Percentiles rank a stretch among this genome's conserved stretches.
These are phyloP conservation scores for Bondarzewia mesenterica DNA, from an alignment of 1,284 basidiomycete genomes.

Conservation along the genomic window DNA sequence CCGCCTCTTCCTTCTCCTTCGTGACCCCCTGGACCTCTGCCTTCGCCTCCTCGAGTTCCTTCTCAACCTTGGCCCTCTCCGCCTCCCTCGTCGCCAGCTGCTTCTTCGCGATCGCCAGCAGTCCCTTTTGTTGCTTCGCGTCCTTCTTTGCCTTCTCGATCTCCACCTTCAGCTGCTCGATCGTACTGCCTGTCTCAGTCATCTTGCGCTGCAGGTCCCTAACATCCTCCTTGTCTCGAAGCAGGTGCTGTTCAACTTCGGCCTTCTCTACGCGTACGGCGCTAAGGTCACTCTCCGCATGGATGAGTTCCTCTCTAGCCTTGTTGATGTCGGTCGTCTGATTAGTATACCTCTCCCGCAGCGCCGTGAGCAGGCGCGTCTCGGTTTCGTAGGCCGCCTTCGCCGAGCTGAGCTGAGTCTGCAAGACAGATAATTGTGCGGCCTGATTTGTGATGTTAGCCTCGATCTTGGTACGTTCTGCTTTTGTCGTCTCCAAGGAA, in stretches of 20 bases:
- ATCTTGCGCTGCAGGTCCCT: conserved; percentile 81
- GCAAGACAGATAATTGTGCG: conserved; percentile 61
- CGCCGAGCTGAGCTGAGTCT: conserved; percentile 68
- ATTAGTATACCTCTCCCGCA: conserved; percentile 66
- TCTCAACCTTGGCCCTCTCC: conserved; percentile 63
- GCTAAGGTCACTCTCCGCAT: conserved; percentile 87
- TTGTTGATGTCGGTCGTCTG: conserved; percentile 76
- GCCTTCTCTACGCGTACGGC: conserved; percentile 85
- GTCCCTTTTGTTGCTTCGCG: conserved; percentile 91
- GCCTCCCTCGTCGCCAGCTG: conserved; percentile 83
- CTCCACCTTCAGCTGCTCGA: conserved; percentile 62
- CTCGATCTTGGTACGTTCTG: conserved; percentile 52
- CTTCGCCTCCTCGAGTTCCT: conserved; percentile 63
- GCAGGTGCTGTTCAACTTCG: conserved; percentile 82
- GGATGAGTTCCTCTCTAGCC: conserved; percentile 76
- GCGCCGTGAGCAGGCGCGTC: conserved; percentile 61
- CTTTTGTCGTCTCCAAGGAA: conserved; percentile 53
- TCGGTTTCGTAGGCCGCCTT: conserved; percentile 85
- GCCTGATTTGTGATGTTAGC: conserved; percentile 54
- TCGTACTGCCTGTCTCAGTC: conserved; percentile 74
- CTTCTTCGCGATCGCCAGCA: conserved; percentile 91
- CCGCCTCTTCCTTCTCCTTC: conserved; percentile 50
- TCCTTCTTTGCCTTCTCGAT: conserved; percentile 91
- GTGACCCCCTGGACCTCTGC: conserved; percentile 44
- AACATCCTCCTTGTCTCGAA: conserved; percentile 94